These are phyloP conservation scores for Bromus sterilis DNA, from an alignment of 176 grass and related monocot species.

Conservation along the genomic window DNA sequence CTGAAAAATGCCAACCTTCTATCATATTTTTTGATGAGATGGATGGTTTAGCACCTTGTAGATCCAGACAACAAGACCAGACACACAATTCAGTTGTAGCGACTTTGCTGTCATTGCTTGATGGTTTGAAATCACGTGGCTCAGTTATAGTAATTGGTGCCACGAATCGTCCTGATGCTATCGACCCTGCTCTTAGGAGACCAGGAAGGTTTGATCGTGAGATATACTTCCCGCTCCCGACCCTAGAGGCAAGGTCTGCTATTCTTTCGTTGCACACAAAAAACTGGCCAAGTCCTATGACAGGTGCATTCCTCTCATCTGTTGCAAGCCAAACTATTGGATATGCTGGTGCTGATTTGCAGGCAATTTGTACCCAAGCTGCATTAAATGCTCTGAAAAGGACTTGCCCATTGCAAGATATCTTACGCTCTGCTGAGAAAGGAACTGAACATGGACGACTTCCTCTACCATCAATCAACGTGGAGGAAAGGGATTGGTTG, in stretches of 20 bases:
- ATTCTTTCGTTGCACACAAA: conserved; percentile 92
- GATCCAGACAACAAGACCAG: conserved; percentile 84
- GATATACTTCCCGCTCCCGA: conserved; percentile 92
- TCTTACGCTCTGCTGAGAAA: conserved; percentile 70
- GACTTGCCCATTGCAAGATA: conserved; percentile 57
- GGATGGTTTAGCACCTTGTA: conserved; percentile 86
- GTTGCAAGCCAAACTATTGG: conserved; percentile 85
- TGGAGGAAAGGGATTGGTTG: conserved; percentile 93
- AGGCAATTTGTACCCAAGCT: conserved; percentile 94
- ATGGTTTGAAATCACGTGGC: conserved; percentile 94
- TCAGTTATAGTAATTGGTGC: conserved; percentile 97
- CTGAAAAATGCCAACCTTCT: conserved; percentile 93
- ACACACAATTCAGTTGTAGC: conserved; percentile 99
- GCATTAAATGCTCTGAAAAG: conserved; percentile 96
- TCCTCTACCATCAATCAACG: conserved; percentile 61
- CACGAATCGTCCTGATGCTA: conserved; percentile 90
- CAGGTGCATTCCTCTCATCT: conserved; percentile 65
- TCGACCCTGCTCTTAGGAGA: conserved; percentile 94
- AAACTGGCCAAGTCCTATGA: conserved; percentile 75
- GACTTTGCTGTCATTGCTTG: conserved; percentile 89
- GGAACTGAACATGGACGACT: conserved; percentile 42
- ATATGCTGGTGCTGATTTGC: conserved; percentile 92
- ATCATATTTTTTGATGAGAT: conserved; percentile 99
- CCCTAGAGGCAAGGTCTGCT: conserved; percentile 77
- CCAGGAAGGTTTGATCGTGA: conserved; percentile 97